phyloP scores from a whole-genome alignment of 2,329 filamentous ascomycete species.

The Cercospora brassicicola region DNA sequence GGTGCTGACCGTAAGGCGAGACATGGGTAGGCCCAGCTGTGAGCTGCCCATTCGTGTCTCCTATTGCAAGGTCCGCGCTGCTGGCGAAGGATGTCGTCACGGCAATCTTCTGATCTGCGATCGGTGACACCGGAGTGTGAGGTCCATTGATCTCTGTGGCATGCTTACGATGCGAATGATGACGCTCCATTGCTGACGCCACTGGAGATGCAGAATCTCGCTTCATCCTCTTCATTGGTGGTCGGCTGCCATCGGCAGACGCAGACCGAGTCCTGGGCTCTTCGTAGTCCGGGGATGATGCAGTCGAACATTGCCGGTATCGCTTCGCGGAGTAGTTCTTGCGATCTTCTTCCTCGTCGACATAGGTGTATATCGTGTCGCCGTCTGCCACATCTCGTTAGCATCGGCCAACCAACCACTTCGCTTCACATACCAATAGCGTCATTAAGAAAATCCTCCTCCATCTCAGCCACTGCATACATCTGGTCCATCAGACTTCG shows the following conservation, averaged over 20 bases:
- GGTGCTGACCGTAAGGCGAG: neutral
- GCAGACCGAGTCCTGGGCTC: constrained; percentile 17
- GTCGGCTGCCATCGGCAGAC: constrained; percentile 16
- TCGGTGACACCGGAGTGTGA: neutral
- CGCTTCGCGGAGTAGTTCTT: constrained; percentile 18
- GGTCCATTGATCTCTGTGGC: constrained; percentile 10
- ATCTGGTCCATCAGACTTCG: constrained; percentile 24
- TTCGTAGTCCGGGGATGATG: constrained; percentile 10
- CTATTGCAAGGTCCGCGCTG: neutral
- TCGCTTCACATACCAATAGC: constrained; percentile 18
- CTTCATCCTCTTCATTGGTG: constrained; percentile 13
- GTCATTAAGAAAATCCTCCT: constrained; percentile 19
- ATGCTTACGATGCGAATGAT: constrained; percentile 8
- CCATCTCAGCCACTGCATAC: constrained; percentile 25
- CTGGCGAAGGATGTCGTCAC: neutral
- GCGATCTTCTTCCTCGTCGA: constrained; percentile 22
- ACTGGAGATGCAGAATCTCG: constrained; percentile 8
- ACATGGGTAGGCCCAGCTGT: neutral
- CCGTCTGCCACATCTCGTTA: constrained; percentile 25
- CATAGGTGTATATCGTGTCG: constrained; percentile 15
- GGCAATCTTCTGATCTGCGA: neutral
- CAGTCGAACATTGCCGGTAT: constrained; percentile 6
- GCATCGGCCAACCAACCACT: neutral
- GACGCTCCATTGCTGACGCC: neutral
- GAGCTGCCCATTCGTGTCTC: neutral